Percentiles rank a stretch among this genome's conserved stretches.
phyloP scores from a whole-genome alignment of 2,329 filamentous ascomycete species.

The Mycosphaerella arachidis region DNA sequence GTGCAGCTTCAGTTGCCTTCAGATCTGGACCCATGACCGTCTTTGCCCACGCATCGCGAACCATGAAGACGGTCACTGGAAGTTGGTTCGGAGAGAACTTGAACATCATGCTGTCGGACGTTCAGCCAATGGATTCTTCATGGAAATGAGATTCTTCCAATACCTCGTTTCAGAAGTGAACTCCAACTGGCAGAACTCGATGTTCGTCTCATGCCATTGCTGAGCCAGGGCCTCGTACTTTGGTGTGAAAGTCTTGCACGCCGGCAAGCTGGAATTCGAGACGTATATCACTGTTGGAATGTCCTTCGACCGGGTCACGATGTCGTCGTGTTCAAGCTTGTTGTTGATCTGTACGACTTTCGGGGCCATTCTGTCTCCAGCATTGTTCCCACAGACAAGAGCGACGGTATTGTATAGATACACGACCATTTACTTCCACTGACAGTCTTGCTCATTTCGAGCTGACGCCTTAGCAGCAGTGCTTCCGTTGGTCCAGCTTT shows the following conservation, averaged over 20 bases:
- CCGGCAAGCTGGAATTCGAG: slow-evolving; percentile 29
- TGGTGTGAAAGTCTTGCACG: slow-evolving; percentile 18
- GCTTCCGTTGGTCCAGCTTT: background rate
- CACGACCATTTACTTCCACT: background rate
- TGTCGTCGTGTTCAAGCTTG: slow-evolving; percentile 17
- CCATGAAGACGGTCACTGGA: slow-evolving; percentile 19
- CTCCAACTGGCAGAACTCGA: slow-evolving; percentile 18
- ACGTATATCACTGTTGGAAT: slow-evolving; percentile 43
- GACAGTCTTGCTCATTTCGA: background rate
- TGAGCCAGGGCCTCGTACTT: slow-evolving; percentile 16
- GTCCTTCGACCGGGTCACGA: slow-evolving; percentile 16
- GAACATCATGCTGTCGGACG: slow-evolving; percentile 14
- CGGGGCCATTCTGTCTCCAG: background rate
- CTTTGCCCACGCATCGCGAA: slow-evolving; percentile 16
- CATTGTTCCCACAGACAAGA: background rate
- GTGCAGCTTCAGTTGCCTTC: slow-evolving; percentile 7
- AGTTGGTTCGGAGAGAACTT: slow-evolving; percentile 24
- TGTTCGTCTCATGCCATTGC: background rate
- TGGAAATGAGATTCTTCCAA: background rate
- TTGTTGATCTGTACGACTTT: slow-evolving; percentile 13
- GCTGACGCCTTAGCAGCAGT: background rate
- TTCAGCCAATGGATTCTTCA: background rate
- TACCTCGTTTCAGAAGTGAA: slow-evolving; percentile 10
- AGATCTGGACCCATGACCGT: slow-evolving; percentile 19
- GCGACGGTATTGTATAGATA: background rate